phyloP scores from a whole-genome alignment of 306 rosid genomes.

The Vicia sativa region DNA sequence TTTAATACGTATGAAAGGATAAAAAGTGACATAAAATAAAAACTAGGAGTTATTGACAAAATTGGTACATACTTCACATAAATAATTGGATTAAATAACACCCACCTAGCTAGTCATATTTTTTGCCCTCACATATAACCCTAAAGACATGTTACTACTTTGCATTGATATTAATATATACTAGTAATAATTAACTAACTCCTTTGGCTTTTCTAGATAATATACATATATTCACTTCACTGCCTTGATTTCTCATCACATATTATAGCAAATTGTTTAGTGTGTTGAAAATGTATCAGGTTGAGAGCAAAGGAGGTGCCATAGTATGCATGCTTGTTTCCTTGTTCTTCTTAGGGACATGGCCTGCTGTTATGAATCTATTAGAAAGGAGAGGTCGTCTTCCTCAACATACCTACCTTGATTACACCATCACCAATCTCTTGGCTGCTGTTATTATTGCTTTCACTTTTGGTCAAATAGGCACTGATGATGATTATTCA shows the following conservation, averaged over 20 bases:
- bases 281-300: slow-evolving; percentile 56
- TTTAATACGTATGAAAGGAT: too few relatives aligned
- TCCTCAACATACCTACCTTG: slow-evolving; percentile 96
- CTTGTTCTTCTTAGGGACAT: slow-evolving; percentile 76
- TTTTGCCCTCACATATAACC: background rate
- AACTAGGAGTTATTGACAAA: too few relatives aligned
- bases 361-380: slow-evolving; percentile 85
- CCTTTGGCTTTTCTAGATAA: background rate
- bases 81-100: background rate
- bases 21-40: too few relatives aligned
- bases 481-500: slow-evolving; percentile 36
- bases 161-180: background rate
- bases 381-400: slow-evolving; percentile 86
- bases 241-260: background rate
- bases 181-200: too few relatives aligned
- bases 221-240: background rate
- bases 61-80: background rate
- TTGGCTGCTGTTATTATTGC: slow-evolving; percentile 87
- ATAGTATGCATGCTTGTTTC: slow-evolving; percentile 81
- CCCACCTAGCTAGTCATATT: background rate
- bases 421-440: slow-evolving; percentile 77
- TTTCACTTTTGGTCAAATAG: slow-evolving; percentile 79
- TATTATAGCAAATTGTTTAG: background rate
- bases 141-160: background rate
- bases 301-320: slow-evolving; percentile 89